Percentiles rank a stretch among this genome's conserved stretches.
Evolutionary conservation across 192 early-diverging fungal genomes (phyloP).

Genomic region (Coemansia sp.): DNA sequence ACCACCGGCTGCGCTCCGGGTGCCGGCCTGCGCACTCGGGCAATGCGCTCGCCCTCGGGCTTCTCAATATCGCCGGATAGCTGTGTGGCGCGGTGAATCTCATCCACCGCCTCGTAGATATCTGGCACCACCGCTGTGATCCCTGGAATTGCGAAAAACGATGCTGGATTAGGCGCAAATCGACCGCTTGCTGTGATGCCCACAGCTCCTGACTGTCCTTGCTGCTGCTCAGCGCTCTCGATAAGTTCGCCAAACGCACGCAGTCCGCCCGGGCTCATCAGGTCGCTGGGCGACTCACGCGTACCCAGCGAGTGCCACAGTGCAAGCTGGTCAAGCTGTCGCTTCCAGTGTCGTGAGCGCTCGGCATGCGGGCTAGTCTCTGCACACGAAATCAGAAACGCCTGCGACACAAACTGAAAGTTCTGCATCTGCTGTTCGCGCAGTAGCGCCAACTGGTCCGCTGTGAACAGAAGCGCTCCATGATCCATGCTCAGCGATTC

Average conservation of each 20-base stretch:
- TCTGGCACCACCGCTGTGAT: constrained; percentile 44
- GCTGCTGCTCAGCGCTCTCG: constrained; percentile 26
- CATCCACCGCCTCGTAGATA: constrained; percentile 52
- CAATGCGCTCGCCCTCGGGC: constrained; percentile 2
- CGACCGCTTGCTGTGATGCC: constrained; percentile 35
- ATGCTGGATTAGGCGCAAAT: constrained; percentile 43
- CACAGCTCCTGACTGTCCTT: constrained; percentile 9
- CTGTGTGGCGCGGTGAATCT: constrained; percentile 47
- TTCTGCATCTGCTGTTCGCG: constrained; percentile 54
- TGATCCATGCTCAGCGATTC: constrained; percentile 37
- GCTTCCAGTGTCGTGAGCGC: constrained; percentile 49
- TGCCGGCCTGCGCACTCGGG: background rate
- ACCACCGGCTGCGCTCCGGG: constrained; percentile 5
- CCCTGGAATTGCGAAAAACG: constrained; percentile 50
- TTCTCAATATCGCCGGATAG: constrained; percentile 10
- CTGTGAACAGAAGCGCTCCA: constrained; percentile 42
- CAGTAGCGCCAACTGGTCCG: constrained; percentile 51
- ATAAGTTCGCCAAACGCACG: constrained; percentile 25
- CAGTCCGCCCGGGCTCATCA: constrained; percentile 39
- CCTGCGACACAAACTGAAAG: constrained; percentile 56
- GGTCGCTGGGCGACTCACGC: constrained; percentile 30
- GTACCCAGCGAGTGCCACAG: constrained; percentile 49
- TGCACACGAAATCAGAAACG: constrained; percentile 43
- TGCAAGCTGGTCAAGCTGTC: constrained; percentile 50
- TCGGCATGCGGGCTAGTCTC: constrained; percentile 30